Percentiles rank a stretch among this genome's conserved stretches.
phyloP scores from a whole-genome alignment of 371 early-diverging fungal genomes.

The Circinella minor region DNA sequence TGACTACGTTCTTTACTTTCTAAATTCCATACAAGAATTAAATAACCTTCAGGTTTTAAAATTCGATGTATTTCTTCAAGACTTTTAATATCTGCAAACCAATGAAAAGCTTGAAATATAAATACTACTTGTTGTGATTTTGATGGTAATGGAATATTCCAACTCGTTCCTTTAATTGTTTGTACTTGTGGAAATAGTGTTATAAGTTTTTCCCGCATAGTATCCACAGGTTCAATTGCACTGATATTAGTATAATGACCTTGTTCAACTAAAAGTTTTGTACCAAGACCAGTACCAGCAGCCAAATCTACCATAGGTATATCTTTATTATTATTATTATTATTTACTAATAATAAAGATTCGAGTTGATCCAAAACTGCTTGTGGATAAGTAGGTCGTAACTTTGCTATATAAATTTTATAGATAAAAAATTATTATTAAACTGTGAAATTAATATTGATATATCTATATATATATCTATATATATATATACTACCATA shows the following conservation, averaged over 20 bases:
- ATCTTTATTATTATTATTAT: background rate
- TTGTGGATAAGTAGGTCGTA: slow-evolving; percentile 45
- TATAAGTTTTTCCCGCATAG: slow-evolving; percentile 45
- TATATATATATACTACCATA: background rate
- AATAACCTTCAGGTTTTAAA: slow-evolving; percentile 43
- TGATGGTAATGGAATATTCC: slow-evolving; percentile 42
- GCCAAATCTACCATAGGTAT: slow-evolving; percentile 40
- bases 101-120: slow-evolving; percentile 66
- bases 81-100: slow-evolving; percentile 56
- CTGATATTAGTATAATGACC: slow-evolving; percentile 26
- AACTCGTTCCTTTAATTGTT: slow-evolving; percentile 47
- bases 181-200: slow-evolving; percentile 26
- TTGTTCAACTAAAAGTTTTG: slow-evolving; percentile 26
- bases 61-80: slow-evolving; percentile 56
- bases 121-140: slow-evolving; percentile 48
- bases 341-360: slow-evolving; percentile 11
- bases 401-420: slow-evolving; percentile 22
- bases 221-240: slow-evolving; percentile 54
- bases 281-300: slow-evolving; percentile 55
- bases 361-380: slow-evolving; percentile 27
- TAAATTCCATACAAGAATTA: slow-evolving; percentile 56
- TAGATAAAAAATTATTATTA: too few species aligned
- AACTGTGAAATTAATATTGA: background rate
- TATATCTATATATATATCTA: too few species aligned
- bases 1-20: slow-evolving; percentile 35